Base-by-base conservation (phyloP, 257 asterid genomes). In the Ocimum tenuiflorum region DNA sequence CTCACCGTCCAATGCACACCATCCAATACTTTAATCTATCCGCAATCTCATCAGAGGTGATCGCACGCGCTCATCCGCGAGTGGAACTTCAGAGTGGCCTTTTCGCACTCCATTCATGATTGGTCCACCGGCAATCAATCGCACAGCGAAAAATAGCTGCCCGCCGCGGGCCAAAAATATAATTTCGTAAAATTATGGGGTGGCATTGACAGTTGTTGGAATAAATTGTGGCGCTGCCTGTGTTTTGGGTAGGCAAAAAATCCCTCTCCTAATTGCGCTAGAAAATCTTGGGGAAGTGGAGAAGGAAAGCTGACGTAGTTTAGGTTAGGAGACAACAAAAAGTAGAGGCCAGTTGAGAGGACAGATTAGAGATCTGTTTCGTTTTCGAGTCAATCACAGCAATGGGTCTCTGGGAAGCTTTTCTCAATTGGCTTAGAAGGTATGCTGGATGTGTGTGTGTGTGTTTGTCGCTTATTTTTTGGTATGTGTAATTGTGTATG, bases 371-470 rank as follows among this genome's bases (percentile, higher is more conserved):
- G 87, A 79, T 83, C 88, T 67, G 60, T 73, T 73, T 72, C 81
- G 82, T 79, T 72, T 67, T 63, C 81, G 76, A 65, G 61, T 77
- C 69, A 46, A 47, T 65, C 74, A 45, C 46, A 45, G 19, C 76
- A 75, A 91, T 91, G 98, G 96, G 98, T 80, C 81, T 88, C 81
- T 88, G 88, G 95, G 96, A 91, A 83, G 91, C 90, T 83, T 88
- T 91, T 79, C 96, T 91, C 88, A 88, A 91, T 88, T 88, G 98
- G 98, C 95, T 91, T 56, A 80, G 98, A 70, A 91, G 98, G 98
- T 89, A 22, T 43, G 61, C n/a, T 38, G 13, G 7, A n/a, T n/a
- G n/a, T 31, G 3, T 31, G 7, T 31, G 36, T 31, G 36, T 4
- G 7, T 7, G 36, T 4, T 0, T 31, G 36, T 24, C 1, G n/a